Evolutionary conservation across 345 rosid species (phyloP).

Genomic region (Adansonia digitata): DNA sequence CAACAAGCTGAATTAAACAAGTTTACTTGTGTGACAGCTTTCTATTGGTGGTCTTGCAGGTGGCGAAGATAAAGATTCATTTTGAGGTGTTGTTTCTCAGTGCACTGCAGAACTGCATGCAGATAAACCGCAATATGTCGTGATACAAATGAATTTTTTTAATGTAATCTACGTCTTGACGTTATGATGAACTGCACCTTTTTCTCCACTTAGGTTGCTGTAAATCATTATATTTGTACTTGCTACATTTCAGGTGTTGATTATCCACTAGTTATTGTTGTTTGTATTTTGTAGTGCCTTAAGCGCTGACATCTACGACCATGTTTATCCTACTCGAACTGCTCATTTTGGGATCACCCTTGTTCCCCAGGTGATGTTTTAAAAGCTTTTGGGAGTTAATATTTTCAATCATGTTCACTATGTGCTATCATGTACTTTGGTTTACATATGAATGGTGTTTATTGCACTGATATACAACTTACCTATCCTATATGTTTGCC

Average conservation of each 20-base stretch:
- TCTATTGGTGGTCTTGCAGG: conserved; percentile 92
- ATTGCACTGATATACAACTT: neutral
- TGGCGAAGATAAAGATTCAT: conserved; percentile 85
- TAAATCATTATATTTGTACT: neutral
- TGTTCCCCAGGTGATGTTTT: conserved; percentile 62
- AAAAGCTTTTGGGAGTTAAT: neutral
- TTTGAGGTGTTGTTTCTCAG: conserved; percentile 87
- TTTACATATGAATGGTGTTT: neutral
- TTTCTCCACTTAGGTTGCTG: conserved; percentile 1
- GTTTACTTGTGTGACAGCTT: conserved; percentile 50
- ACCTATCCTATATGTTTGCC: neutral
- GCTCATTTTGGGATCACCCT: conserved; percentile 85
- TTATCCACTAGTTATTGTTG: conserved; percentile 63
- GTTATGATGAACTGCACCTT: neutral
- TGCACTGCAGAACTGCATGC: conserved; percentile 74
- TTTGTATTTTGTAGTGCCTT: conserved; percentile 88
- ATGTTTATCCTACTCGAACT: conserved; percentile 81
- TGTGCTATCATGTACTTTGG: neutral
- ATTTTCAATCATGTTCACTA: neutral
- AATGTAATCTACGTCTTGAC: neutral
- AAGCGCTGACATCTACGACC: conserved; percentile 84
- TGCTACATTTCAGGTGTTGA: conserved; percentile 57
- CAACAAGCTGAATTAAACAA: conserved; percentile 21
- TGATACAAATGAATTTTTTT: conserved; percentile 35
- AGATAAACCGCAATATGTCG: conserved; percentile 80